These are phyloP conservation scores for Xylariaceae sp. DNA, from an alignment of 2,329 filamentous ascomycete species.

Conservation along the genomic window DNA sequence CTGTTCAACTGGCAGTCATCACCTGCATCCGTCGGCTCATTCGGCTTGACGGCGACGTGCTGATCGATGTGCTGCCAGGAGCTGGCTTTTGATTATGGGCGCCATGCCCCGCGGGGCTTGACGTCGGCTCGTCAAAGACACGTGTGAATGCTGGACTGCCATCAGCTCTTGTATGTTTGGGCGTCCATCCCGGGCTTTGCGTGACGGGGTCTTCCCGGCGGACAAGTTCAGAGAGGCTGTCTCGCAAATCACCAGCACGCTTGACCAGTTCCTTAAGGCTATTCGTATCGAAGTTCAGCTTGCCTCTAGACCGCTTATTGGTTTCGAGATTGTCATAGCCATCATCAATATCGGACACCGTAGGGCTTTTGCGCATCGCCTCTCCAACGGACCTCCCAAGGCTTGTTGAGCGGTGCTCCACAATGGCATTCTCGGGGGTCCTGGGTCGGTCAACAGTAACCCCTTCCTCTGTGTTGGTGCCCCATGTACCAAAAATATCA, in stretches of 20 bases:
- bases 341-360: constrained; percentile 33
- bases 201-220: constrained; percentile 56
- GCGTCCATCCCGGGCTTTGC: constrained; percentile 51
- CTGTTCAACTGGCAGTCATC: constrained; percentile 57
- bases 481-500: constrained; percentile 59
- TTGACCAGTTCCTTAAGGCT: constrained; percentile 64
- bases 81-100: constrained; percentile 51
- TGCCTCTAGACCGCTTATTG: constrained; percentile 40
- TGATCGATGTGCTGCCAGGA: constrained; percentile 46
- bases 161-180: constrained; percentile 46
- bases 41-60: constrained; percentile 49
- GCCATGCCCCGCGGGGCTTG: constrained; percentile 50
- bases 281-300: constrained; percentile 65
- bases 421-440: constrained; percentile 39
- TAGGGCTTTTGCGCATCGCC: constrained; percentile 55
- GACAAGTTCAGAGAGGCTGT: constrained; percentile 56
- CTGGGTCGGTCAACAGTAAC: constrained; percentile 36
- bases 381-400: constrained; percentile 61
- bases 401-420: constrained; percentile 41
- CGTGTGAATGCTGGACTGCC: constrained; percentile 65
- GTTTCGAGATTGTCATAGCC: constrained; percentile 33
- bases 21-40: constrained; percentile 56
- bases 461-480: constrained; percentile 40
- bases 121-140: constrained; percentile 60
- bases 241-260: constrained; percentile 56